Evolutionary conservation across 2,329 filamentous ascomycete species (phyloP), one percentile per base, ranked within the genome.

Genomic region (Hypoxylon sp.): DNA sequence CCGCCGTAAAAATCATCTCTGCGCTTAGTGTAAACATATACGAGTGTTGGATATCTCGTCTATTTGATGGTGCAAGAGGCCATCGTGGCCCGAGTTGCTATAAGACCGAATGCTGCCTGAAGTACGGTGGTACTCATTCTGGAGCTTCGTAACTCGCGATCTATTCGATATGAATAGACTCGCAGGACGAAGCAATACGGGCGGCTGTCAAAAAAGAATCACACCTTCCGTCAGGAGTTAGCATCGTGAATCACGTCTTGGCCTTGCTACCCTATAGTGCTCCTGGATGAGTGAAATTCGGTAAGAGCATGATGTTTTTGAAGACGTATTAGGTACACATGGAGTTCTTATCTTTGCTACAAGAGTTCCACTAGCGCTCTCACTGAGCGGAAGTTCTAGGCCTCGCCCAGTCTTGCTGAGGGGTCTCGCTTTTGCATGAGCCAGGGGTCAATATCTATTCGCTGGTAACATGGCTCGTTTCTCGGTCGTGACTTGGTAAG

Each of bases 191-290:
- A 58, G 50, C 11, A 30, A 37, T 46, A 21, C 14, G n/a, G 11
- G 34, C 30, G 34, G 45, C 37, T 23, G 21, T 60, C 21, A n/a
- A 46, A 19, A 39, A 60, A 27, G 12, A 56, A 67, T 69, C 29
- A 65, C 61, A 69, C 67, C 64, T 67, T 67, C 64, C 61, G 14
- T 56, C 67, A 47, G 50, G 48, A 62, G 67, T 60, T 64, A 69
- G 60, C 50, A 64, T 62, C 52, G 63, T 32, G 48, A 64, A 27
- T 11, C 16, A 16, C 14, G 34, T 61, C 60, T 63, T 69, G 56
- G 63, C 59, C 37, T 25, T 58, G 14, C 41, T 52, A 48, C 29
- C 16, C 29, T 14, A 32, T 48, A 56, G 29, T 23, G 51, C 60
- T 47, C 66, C 34, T n/a, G n/a, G 43, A 50, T 32, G 52, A 48